These are phyloP conservation scores for Corymbia calophylla DNA, from an alignment of 441 rosid genomes.

Conservation along the genomic window DNA sequence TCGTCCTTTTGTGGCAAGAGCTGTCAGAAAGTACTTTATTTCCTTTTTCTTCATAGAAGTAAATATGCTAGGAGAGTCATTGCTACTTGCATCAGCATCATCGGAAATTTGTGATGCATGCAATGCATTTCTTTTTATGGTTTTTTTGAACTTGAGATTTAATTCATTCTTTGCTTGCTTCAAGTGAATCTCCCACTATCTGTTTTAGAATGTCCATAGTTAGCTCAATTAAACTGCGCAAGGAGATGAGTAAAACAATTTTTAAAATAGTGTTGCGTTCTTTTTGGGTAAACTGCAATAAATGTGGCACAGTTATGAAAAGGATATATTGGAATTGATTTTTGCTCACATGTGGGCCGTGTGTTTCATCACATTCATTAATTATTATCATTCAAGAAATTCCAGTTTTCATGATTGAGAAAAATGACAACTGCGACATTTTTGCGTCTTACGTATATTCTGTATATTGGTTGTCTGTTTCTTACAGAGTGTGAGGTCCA, in stretches of 20 bases:
- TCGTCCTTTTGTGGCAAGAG: slow-evolving; percentile 66
- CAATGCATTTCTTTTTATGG: not conserved
- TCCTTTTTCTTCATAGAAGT: not conserved
- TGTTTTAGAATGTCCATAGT: not conserved
- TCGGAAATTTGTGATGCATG: not conserved
- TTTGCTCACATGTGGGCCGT: not conserved
- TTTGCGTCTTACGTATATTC: not conserved
- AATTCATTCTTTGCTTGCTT: not conserved
- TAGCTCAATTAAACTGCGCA: not conserved
- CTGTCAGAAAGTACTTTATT: slow-evolving; percentile 71
- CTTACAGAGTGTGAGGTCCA: not conserved
- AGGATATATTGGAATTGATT: not conserved
- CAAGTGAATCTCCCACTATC: not conserved
- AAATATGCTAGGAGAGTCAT: not conserved
- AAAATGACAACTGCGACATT: not conserved
- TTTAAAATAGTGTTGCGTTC: not conserved
- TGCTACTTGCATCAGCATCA: not conserved
- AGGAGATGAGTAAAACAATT: not conserved
- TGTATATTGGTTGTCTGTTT: not conserved
- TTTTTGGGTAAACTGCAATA: not conserved
- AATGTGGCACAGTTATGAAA: not conserved
- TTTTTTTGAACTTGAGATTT: not conserved
- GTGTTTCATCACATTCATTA: not conserved
- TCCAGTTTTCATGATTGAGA: not conserved
- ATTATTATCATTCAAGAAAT: not conserved